Base-by-base conservation (phyloP, 306 rosid species). In the Lathyrus tuberosus region DNA sequence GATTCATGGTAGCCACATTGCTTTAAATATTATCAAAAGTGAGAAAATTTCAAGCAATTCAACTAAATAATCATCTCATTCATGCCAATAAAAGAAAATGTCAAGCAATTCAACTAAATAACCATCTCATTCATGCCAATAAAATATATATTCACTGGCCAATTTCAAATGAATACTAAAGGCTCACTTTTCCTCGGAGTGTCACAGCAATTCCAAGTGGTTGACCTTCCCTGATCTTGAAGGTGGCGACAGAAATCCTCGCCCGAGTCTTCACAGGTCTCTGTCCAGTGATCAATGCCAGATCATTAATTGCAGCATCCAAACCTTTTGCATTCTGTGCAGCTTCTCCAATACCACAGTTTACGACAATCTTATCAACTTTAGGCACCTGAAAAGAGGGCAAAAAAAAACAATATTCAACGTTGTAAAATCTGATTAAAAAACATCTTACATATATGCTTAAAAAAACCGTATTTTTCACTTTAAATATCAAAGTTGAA, bases 151-250 rank as follows among this genome's bases (percentile, higher is more conserved):
- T 26, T 20, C 69, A 47, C 24, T 6, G 44, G 14, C 56, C 64
- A 53, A 65, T 38, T 72, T 17, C 49, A 35, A 60, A 40, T 1
- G 48, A 44, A 79, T 47, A 61, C 57, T 31, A 43, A 56, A 37
- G 4, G 31, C 97, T 87, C 79, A 94, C 99, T 41, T 76, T 91
- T 88, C 97, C 96, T 78, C 97, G 72, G 43, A 94, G 92, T 8
- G 97, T 94, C 63, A 87, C 92, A 58, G 97, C 99, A 84, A 94
- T 91, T 60, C 99, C 99, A 70, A 94, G 96, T 0, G 99, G 95
- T 67, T 91, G 99, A 37, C 96, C 97, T 84, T 94, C 99, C 88
- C 99, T 85, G 79, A 94, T 88, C 87, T 94, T 94, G 83, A 94
- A 94, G 62, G 96, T 87, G 46, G 99, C 97, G 79, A 90, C 71